A percentile compares a stretch with the other conserved stretches of the same genome.
Evolutionary conservation across 495 filamentous ascomycete species (phyloP).

Genomic region (Penicillium goetzii): DNA sequence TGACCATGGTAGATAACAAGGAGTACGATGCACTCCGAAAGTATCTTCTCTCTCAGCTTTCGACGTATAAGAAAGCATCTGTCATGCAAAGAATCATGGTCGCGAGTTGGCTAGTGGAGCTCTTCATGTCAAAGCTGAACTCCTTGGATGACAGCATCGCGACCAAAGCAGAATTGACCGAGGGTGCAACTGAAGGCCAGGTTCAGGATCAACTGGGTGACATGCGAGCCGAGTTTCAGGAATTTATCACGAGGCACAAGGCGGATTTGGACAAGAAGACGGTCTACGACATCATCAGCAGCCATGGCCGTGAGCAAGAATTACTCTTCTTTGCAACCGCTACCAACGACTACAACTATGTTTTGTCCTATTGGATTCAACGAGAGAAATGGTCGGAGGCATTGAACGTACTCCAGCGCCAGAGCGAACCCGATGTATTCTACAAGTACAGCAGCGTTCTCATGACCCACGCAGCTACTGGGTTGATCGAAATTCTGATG

Average conservation of each 20-base stretch:
- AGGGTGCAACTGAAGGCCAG: conserved; percentile 67
- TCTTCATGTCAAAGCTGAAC: conserved; percentile 97
- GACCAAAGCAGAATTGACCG: conserved; percentile 82
- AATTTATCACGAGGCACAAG: conserved; percentile 83
- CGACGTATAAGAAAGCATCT: conserved; percentile 77
- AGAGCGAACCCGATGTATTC: conserved; percentile 89
- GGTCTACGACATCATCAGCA: conserved; percentile 92
- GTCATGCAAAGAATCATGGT: conserved; percentile 96
- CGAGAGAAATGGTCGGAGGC: conserved; percentile 92
- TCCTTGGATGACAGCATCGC: conserved; percentile 91
- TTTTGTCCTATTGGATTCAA: conserved; percentile 96
- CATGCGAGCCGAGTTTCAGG: conserved; percentile 79
- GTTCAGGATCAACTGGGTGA: conserved; percentile 70
- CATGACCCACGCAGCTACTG: conserved; percentile 82
- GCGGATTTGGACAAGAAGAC: conserved; percentile 86
- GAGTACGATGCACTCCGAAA: conserved; percentile 90
- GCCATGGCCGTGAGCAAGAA: conserved; percentile 91
- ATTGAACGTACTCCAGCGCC: conserved; percentile 82
- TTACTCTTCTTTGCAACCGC: conserved; percentile 86
- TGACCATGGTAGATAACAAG: conserved; percentile 84
- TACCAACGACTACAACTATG: conserved; percentile 89
- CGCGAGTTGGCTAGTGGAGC: conserved; percentile 90
- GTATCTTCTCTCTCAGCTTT: conserved; percentile 84
- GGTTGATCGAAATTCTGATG: conserved; percentile 91
- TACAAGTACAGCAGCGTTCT: conserved; percentile 96